Percentiles rank a stretch among this genome's conserved stretches.
Conservation (phyloP, 768 basidiomycete genomes). For the Boletus sp. region DNA sequence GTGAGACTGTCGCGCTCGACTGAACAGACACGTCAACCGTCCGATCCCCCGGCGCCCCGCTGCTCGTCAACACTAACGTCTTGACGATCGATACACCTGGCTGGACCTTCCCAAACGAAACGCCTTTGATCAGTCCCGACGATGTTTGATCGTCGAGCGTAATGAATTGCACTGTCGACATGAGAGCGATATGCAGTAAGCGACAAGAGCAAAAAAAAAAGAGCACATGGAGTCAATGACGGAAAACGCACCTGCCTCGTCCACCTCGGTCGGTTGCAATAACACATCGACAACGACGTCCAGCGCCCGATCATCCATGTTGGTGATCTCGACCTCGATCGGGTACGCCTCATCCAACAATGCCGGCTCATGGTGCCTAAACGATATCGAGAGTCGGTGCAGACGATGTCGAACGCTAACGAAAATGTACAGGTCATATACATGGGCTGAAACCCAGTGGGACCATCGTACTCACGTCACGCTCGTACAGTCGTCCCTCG, state of each 20-base stretch:
- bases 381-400: constrained; percentile 52
- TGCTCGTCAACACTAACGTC: constrained; percentile 60
- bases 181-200: background rate
- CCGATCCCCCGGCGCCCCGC: constrained; percentile 66
- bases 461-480: constrained; percentile 43
- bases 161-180: constrained; percentile 55
- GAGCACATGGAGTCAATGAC: background rate
- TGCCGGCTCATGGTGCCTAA: constrained; percentile 66
- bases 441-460: too few species aligned
- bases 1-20: constrained; percentile 39
- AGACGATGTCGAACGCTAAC: constrained; percentile 61
- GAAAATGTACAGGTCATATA: constrained; percentile 1
- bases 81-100: constrained; percentile 60
- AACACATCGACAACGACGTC: constrained; percentile 71
- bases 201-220: too few species aligned
- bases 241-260: constrained; percentile 57
- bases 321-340: constrained; percentile 66
- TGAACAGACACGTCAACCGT: constrained; percentile 81
- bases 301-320: constrained; percentile 67
- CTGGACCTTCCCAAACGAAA: constrained; percentile 60
- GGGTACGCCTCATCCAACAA: constrained; percentile 81
- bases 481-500: constrained; percentile 44
- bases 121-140: constrained; percentile 68
- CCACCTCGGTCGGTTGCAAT: constrained; percentile 76
- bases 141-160: constrained; percentile 62